phyloP scores from a whole-genome alignment of 148 eudicot species.

The Gaultheria prostrata region DNA sequence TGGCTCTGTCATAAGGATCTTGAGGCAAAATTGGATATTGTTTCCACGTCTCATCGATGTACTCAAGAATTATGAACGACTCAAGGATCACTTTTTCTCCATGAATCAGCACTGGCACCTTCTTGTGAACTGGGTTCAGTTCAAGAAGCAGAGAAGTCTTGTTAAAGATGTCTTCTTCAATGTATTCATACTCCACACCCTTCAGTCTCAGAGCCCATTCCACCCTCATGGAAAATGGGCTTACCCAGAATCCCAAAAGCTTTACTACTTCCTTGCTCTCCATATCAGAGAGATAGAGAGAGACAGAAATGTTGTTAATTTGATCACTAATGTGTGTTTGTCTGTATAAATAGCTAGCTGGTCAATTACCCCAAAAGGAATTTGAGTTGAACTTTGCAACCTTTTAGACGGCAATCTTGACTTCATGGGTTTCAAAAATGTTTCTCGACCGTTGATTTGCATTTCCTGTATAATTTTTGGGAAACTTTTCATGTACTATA shows the following conservation, averaged over 20 bases:
- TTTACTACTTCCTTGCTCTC: conserved; percentile 15
- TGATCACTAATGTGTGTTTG: too few species aligned
- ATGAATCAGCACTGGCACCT: conserved; percentile 26
- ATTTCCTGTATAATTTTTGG: too few species aligned
- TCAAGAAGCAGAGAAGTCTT: conserved; percentile 19
- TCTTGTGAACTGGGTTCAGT: conserved; percentile 20
- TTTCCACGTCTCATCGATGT: conserved; percentile 29
- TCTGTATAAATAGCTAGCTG: neutral
- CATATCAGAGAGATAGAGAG: neutral
- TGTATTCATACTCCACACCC: conserved; percentile 24
- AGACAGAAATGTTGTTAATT: neutral
- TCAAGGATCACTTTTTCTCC: conserved; percentile 15
- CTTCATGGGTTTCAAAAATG: neutral
- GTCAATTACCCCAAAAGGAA: neutral
- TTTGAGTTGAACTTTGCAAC: neutral
- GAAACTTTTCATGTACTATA: too few species aligned
- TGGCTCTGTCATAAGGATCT: conserved; percentile 25
- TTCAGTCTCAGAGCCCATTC: conserved; percentile 30
- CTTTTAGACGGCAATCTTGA: neutral
- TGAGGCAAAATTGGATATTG: conserved; percentile 19
- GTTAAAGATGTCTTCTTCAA: conserved; percentile 27
- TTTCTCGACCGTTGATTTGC: too few species aligned
- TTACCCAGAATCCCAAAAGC: conserved; percentile 26
- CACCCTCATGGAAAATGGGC: conserved; percentile 20
- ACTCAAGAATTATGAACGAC: conserved; percentile 23